Base-by-base conservation (phyloP, 2,329 filamentous ascomycete genomes). In the Fusarium newnesense region DNA sequence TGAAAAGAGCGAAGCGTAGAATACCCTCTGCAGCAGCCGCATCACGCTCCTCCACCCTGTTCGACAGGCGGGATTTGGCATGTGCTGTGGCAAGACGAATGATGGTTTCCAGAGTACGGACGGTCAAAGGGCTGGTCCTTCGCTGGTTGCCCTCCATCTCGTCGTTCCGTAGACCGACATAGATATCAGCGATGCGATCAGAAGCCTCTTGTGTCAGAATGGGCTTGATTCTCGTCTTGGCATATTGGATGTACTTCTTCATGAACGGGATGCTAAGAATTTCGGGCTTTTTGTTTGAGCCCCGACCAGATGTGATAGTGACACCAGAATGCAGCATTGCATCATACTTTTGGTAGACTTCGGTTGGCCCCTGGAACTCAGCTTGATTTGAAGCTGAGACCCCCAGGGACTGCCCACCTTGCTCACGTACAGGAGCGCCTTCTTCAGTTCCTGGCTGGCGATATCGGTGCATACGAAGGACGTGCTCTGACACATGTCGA, bases 181-280 rank as follows among this genome's bases (percentile, higher is more conserved):
- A 99, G 21, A 95, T 93, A 37, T 94, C 90, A 42, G 95, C 92
- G 78, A 99, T 97, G 72, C 97, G 94, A 76, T 98, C 94, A 16
- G 95, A 94, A 10, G 96, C 96, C 49, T 94, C 94, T 79, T 96
- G 94, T 1, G 95, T 97, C 70, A 99, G 86, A 44, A 97, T 86
- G 1, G 96, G 96, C 88, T 95, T 97, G 79, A 97, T 89, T 79
- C 96, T 88, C 40, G 90, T 93, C 85, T 99, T 99, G 73, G 96
- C 95, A 82, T 99, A 99, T 80, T 99, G 96, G 50, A 99, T 97
- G 82, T 98, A 99, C 84, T 99, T 99, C 86, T 99, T 99, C 87
- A 99, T 95, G 84, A 99, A 99, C 0, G 95, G 94, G 69, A 99
- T 98, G 84, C 94, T 97, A 60, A 99, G 86, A 19, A 99, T 94